Evolutionary conservation across 352 stramenopile species (phyloP), one percentile per base, ranked within the genome.

Genomic region (Pythium phragmitis): DNA sequence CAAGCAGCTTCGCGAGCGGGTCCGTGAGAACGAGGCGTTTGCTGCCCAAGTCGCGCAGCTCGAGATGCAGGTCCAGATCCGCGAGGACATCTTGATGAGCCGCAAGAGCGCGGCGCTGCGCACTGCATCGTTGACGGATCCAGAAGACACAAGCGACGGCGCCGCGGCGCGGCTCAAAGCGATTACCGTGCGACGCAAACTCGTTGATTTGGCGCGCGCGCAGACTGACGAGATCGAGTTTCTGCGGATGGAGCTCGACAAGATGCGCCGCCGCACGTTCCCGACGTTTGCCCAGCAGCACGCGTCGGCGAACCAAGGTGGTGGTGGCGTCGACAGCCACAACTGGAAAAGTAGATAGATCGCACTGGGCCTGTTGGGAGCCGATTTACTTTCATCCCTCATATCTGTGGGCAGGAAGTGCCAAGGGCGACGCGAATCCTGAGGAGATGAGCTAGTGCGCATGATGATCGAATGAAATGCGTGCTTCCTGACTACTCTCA

Each of bases 151-250:
- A 1, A 43, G 64, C 26, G 67, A 65, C 8, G 34, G 36, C 7
- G 68, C 34, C 34, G 34, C 80, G n/a, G 59, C 67, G 2, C 72
- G 81, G 58, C 89, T 98, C 60, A 96, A 97, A 57, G 80, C 89
- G 13, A 95, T 98, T 62, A 82, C 82, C 2, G 81, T 94, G 60
- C 82, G 92, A 14, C 85, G 89, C 17, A 94, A 94, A 51, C 78
- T 98, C 11, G 79, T 98, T 28, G 89, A 98, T 53, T 62, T 98
- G 33, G 91, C 92, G 0, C 87, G 83, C 33, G 77, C 87, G 23
- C 92, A 98, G 70, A 97, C 87, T 6, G 86, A 96, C 14, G 92
- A 98, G 68, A 96, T 98, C 58, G 92, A 98, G 62, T 92, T 75
- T 30, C 56, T 97, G 55, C 83, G 88, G 6, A 65, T 88, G 8